Conservation (phyloP, 148 eudicot species). For the Camellia granthamiana region DNA sequence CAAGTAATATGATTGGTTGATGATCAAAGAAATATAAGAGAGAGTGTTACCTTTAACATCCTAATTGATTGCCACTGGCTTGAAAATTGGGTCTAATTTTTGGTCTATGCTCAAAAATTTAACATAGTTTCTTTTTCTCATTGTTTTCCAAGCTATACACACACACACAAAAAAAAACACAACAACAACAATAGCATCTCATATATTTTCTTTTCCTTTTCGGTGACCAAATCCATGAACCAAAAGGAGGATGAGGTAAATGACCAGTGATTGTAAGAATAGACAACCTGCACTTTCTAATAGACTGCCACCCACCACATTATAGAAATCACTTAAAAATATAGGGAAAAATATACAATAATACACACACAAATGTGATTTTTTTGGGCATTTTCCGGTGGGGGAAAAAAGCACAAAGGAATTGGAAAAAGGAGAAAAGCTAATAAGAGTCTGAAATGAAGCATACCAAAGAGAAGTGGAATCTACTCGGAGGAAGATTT, state of each 20-base stretch:
- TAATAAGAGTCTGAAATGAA: neutral
- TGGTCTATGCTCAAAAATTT: too few species aligned
- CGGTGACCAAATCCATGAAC: neutral
- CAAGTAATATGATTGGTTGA: too few species aligned
- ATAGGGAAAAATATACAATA: neutral
- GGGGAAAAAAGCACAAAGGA: neutral
- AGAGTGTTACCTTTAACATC: too few species aligned
- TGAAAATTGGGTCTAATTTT: too few species aligned
- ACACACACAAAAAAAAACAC: neutral
- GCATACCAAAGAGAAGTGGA: conserved; percentile 10
- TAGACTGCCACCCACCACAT: too few species aligned
- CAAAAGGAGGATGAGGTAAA: too few species aligned
- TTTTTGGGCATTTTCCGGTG: neutral
- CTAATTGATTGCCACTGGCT: too few species aligned
- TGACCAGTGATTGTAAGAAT: neutral
- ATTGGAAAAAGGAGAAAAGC: neutral
- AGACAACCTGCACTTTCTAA: neutral
- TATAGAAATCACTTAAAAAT: neutral
- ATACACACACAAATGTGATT: neutral
- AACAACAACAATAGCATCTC: too few species aligned
- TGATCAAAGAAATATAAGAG: too few species aligned
- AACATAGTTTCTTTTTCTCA: neutral
- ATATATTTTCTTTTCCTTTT: neutral
- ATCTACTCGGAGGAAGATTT: neutral
- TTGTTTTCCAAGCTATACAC: neutral